phyloP scores from a whole-genome alignment of 345 rosid species.

The Balakata baccata region DNA sequence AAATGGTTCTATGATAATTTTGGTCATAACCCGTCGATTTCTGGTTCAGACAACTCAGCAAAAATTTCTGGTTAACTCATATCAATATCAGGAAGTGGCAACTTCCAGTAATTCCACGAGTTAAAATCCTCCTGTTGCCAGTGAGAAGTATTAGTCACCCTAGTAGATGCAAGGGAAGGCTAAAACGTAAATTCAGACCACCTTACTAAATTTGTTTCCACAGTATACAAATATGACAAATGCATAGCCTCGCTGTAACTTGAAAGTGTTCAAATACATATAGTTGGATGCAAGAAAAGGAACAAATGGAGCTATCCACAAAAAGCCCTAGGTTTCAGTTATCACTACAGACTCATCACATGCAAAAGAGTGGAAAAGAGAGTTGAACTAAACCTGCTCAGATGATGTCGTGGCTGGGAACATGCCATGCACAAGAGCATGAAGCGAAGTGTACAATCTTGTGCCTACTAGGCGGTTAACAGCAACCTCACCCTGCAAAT shows the following conservation, averaged over 20 bases:
- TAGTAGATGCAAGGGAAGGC: neutral
- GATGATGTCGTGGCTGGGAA: conserved; percentile 59
- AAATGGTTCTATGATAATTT: neutral
- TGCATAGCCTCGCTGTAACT: neutral
- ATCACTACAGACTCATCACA: neutral
- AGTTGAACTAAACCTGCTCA: conserved; percentile 56
- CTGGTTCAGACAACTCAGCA: neutral
- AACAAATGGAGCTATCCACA: no score
- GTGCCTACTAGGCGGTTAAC: conserved; percentile 73
- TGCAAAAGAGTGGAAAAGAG: neutral
- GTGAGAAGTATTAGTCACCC: conserved; percentile 3
- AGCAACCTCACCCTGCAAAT: conserved; percentile 86
- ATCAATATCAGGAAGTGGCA: conserved; percentile 58
- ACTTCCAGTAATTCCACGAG: conserved; percentile 90
- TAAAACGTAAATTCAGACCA: neutral
- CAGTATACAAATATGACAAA: neutral
- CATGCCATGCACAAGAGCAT: conserved; percentile 81
- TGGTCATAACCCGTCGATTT: neutral
- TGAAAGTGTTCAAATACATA: neutral
- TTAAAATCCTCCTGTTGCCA: conserved; percentile 76
- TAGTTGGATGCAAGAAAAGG: no score
- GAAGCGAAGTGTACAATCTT: conserved; percentile 78
- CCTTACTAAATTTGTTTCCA: no score
- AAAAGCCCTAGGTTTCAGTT: neutral
- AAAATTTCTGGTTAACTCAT: conserved; percentile 21